Base-by-base conservation (phyloP, 2,329 filamentous ascomycete species). In the Trichophyton simii region DNA sequence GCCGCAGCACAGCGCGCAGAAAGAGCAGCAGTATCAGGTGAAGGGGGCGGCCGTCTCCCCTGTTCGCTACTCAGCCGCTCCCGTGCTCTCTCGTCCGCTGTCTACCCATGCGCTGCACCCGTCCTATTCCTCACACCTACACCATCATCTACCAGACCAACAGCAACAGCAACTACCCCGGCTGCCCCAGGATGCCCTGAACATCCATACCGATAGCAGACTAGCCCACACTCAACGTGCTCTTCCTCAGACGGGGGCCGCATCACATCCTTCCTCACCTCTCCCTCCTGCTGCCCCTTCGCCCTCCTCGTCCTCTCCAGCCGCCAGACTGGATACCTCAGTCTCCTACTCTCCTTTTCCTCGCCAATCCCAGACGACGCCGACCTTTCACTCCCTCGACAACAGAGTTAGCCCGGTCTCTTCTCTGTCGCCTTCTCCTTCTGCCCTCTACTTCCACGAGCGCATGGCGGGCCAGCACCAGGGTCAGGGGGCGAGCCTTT, bases 201-300 rank as follows among this genome's bases (percentile, higher is more conserved):
- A 55, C 52, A 55, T 36, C 52, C 52, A 55, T 55, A 55, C 52
- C 52, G 52, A 55, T 34, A 55, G 31, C 52, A 55, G 52, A 36
- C 52, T 34, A 55, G 52, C 52, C 25, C 31, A 55, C n/a, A 34
- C 52, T n/a, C 52, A 55, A 55, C 52, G 52, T 55, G 28, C 52
- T 55, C 15, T 55, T 55, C 52, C 52, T 55, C 52, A 55, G 52
- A 55, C 52, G 25, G 52, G 52, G 52, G 31, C 31, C 52, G 28
- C 52, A 18, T 55, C 52, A 36, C 52, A 55, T 9, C 52, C 52
- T 25, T 36, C 52, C 25, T 20, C 52, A n/a, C 28, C 28, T 36
- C 28, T 31, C 36, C 7, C 28, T 34, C n/a, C 46, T 15, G 46
- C 52, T 54, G 13, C 15, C 22, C 6, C 22, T 34, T 54, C 50